Evolutionary conservation across 768 basidiomycete species (phyloP), one percentile per base, ranked within the genome.

Genomic region (Boletus patriciae): DNA sequence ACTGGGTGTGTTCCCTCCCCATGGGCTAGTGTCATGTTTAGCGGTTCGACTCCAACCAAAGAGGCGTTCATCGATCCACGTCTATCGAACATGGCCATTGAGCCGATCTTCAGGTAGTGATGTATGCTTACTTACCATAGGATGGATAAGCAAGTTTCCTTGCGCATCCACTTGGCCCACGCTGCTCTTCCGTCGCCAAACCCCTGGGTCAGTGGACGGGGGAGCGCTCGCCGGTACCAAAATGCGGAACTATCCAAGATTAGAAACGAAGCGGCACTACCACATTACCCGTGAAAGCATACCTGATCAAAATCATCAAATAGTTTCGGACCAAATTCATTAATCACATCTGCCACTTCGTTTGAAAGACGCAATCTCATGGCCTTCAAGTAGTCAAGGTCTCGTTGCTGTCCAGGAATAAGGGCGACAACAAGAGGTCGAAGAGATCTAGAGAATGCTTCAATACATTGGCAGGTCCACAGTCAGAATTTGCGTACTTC

Each of bases 11-110:
- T 71, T 69, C 18, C 84, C 89, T 33, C 83, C 83, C 93, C 92
- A 94, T n/a, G 85, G 91, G 64, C 87, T 91, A 3, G 91, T 92
- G n/a, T 92, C 90, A 46, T 83, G 84, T 47, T 74, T 76, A 2
- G 90, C 82, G 62, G 87, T 91, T 51, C 83, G 80, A 70, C 85
- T 86, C 94, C 92, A 96, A 43, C 94, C 94, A 68, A 96, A 97
- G 25, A 97, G 80, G 9, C 91, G 86, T 73, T 96, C 94, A 70
- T 97, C 94, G 16, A 96, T 81, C 93, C 93, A 96, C 15, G 88
- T 86, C 77, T 84, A 66, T 27, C 46, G 41, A 29, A 19, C n/a
- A 54, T 13, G 8, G 19, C 13, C 38, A 42, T 55, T 53, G 36
- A 61, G 36, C 33, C 33, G 43, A 41, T 31, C 36, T 36, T 29